Evolutionary conservation across 805 yeast species (phyloP).

Genomic region (Jamesozyma rosinii): DNA sequence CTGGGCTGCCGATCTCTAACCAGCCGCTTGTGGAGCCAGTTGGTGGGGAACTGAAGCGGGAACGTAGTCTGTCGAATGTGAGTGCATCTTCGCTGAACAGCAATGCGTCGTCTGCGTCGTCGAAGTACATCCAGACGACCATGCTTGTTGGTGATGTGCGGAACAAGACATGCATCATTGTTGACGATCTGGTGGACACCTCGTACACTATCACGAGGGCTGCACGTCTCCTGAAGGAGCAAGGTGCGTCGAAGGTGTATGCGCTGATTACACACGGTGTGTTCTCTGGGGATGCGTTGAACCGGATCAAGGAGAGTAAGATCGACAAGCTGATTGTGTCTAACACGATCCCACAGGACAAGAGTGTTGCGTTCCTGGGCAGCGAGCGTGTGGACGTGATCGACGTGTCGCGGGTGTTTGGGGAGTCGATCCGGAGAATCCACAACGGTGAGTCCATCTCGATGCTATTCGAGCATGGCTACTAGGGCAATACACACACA

Average conservation of each 20-base stretch:
- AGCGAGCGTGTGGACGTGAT: constrained; percentile 58
- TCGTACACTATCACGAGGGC: constrained; percentile 88
- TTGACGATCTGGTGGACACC: constrained; percentile 92
- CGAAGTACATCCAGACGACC: constrained; percentile 56
- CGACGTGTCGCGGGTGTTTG: constrained; percentile 81
- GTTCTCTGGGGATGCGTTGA: constrained; percentile 83
- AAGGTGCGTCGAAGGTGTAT: constrained; percentile 80
- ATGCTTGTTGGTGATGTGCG: constrained; percentile 95
- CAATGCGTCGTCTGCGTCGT: constrained; percentile 14
- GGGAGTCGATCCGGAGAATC: constrained; percentile 90
- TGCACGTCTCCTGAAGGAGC: constrained; percentile 81
- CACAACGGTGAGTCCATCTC: constrained; percentile 96
- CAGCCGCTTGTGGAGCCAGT: constrained; percentile 12
- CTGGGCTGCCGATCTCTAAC: constrained; percentile 14
- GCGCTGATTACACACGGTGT: constrained; percentile 90
- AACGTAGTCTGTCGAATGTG: background rate
- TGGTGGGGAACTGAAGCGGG: background rate
- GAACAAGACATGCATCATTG: constrained; percentile 74
- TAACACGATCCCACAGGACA: constrained; percentile 80
- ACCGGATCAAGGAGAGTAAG: constrained; percentile 52
- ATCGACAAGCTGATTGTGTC: constrained; percentile 84
- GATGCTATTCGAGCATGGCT: constrained; percentile 79
- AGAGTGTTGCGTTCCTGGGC: constrained; percentile 44
- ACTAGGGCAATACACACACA: no score
- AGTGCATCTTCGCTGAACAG: constrained; percentile 1